Percentiles rank a stretch among this genome's conserved stretches.
Evolutionary conservation across 2,329 filamentous ascomycete genomes (phyloP).

Genomic region (Rhynchosporium graminicola): DNA sequence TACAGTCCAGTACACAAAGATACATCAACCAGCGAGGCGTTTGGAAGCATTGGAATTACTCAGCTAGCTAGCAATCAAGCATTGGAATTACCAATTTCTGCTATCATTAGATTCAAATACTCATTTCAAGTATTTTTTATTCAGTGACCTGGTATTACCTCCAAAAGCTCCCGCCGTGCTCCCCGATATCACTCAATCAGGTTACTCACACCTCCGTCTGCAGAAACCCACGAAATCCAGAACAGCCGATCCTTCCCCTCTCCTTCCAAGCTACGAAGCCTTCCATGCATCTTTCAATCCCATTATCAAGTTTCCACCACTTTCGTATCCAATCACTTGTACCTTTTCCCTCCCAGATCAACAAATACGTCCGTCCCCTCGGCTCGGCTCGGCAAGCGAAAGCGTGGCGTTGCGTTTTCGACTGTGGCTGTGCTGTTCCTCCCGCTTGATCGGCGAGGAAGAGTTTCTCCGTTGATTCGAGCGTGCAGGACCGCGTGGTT

Average conservation of each 20-base stretch:
- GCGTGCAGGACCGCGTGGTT: slow-evolving; percentile 11
- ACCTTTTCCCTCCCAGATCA: not conserved
- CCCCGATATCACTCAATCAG: not conserved
- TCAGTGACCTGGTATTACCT: not conserved
- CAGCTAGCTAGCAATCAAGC: not conserved
- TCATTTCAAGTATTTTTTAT: not conserved
- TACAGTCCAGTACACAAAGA: not conserved
- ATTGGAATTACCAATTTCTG: not conserved
- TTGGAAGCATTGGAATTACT: not conserved
- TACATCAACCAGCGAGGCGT: slow-evolving; percentile 4
- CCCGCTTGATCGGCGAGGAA: slow-evolving; percentile 7
- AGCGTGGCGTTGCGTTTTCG: not conserved
- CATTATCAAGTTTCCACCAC: slow-evolving; percentile 7
- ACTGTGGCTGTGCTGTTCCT: slow-evolving; percentile 20
- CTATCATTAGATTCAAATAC: not conserved
- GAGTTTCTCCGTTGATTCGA: not conserved
- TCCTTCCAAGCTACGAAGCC: not conserved
- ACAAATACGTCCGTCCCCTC: not conserved
- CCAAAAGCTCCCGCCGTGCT: too few species aligned
- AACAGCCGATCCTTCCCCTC: not conserved
- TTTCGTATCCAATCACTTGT: not conserved
- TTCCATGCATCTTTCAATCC: not conserved
- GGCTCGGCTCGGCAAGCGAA: not conserved
- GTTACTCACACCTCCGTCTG: too few species aligned
- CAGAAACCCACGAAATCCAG: not conserved